Conservation (phyloP, 106 monocot species). For the Acanthochlamys bracteata region DNA sequence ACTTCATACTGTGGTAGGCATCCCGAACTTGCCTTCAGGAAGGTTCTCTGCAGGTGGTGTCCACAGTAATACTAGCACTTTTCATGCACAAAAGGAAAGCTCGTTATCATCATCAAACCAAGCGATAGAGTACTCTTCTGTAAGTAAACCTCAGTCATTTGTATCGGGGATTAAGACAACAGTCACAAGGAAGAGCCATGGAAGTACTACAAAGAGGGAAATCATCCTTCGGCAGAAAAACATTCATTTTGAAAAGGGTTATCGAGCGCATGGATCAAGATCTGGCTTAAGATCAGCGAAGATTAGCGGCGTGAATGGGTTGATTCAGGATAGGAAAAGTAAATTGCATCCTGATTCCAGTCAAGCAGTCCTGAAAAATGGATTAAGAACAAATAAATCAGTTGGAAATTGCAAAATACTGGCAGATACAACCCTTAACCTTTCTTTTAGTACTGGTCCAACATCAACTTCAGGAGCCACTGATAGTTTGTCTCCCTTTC, state of each 20-base stretch:
- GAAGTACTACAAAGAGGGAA: slow-evolving; percentile 57
- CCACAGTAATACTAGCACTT: slow-evolving; percentile 6
- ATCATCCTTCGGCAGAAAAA: slow-evolving; percentile 46
- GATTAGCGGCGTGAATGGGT: slow-evolving; percentile 24
- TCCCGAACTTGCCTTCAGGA: slow-evolving; percentile 24
- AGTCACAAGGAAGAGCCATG: slow-evolving; percentile 33
- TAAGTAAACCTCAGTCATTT: slow-evolving; percentile 6
- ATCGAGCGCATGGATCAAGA: slow-evolving; percentile 62
- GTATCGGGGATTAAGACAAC: slow-evolving; percentile 26
- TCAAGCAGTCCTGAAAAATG: slow-evolving; percentile 28
- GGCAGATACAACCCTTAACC: slow-evolving; percentile 12
- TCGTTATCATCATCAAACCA: slow-evolving; percentile 14
- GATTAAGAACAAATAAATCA: slow-evolving; percentile 39
- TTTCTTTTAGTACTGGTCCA: slow-evolving; percentile 23
- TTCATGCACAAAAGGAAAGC: slow-evolving; percentile 22
- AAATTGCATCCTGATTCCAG: slow-evolving; percentile 38
- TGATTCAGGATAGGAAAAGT: slow-evolving; percentile 46
- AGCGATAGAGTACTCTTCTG: slow-evolving; percentile 15
- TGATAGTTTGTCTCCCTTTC: slow-evolving; percentile 8
- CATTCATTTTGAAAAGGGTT: slow-evolving; percentile 59
- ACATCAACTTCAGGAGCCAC: slow-evolving; percentile 3
- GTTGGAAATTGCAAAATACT: slow-evolving; percentile 13
- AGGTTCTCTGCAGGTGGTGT: slow-evolving; percentile 25
- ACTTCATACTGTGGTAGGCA: slow-evolving; percentile 9
- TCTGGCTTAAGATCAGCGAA: slow-evolving; percentile 39